These are phyloP conservation scores for Tolypocladium album DNA, from an alignment of 2,329 filamentous ascomycete genomes.

Conservation along the genomic window DNA sequence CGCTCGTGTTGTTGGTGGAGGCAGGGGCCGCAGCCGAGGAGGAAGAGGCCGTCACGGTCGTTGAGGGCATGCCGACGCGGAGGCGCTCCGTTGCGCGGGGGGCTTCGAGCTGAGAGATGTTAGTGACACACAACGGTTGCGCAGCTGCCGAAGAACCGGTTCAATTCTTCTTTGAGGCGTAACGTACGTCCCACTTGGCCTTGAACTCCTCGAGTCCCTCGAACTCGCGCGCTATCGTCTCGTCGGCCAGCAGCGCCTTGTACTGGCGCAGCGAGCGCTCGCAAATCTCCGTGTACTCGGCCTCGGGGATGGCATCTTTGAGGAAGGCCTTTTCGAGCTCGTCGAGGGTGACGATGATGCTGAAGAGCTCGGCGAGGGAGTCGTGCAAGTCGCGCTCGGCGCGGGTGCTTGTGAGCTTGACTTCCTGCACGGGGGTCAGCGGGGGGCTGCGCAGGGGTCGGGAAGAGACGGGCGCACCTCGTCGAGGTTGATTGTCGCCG, in stretches of 20 bases:
- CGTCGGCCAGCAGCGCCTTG: conserved; percentile 84
- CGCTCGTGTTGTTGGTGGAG: conserved; percentile 39
- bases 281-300: conserved; percentile 94
- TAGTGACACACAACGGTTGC: background rate
- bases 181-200: conserved; percentile 74
- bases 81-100: conserved; percentile 88
- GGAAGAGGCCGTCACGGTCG: conserved; percentile 50
- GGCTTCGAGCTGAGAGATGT: conserved; percentile 63
- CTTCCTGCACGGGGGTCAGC: conserved; percentile 52
- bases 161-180: too few species aligned
- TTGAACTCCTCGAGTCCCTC: conserved; percentile 86
- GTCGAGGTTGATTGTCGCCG: conserved; percentile 86
- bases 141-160: background rate
- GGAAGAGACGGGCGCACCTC: conserved; percentile 49
- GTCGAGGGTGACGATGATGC: conserved; percentile 91
- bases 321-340: conserved; percentile 94
- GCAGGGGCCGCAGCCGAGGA: conserved; percentile 32
- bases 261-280: conserved; percentile 91
- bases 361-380: conserved; percentile 93
- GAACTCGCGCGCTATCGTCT: conserved; percentile 82
- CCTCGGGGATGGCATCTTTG: conserved; percentile 85
- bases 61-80: conserved; percentile 85
- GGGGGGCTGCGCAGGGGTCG: conserved; percentile 1
- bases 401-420: conserved; percentile 78
- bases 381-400: conserved; percentile 90